A percentile compares a stretch with the other conserved stretches of the same genome.
These are phyloP conservation scores for Solanum pinnatisectum DNA, from an alignment of 257 asterid genomes.

Conservation along the genomic window DNA sequence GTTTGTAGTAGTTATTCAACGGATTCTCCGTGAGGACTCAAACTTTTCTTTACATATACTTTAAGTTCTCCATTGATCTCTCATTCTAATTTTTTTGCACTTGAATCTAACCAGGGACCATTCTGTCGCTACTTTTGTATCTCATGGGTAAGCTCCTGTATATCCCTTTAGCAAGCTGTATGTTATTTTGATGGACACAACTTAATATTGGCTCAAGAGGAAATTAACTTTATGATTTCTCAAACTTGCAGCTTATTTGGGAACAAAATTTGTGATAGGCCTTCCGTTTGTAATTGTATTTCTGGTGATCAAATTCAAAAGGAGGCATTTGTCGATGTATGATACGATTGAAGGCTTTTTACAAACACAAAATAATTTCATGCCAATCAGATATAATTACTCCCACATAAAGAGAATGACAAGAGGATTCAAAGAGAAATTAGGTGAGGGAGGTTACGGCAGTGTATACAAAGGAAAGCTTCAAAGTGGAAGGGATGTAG, in stretches of 20 bases:
- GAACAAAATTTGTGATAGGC: background rate
- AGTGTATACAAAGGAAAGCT: background rate
- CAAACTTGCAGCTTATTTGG: background rate
- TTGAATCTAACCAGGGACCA: background rate
- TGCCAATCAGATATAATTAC: background rate
- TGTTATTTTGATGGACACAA: background rate
- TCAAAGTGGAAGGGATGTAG: background rate
- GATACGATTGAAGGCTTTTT: background rate
- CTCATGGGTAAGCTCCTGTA: background rate
- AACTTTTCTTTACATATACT: background rate
- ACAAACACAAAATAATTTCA: background rate
- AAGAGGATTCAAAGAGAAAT: background rate
- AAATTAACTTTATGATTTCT: too few species aligned
- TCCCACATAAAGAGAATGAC: background rate
- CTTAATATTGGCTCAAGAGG: too few species aligned
- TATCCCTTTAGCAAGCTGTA: background rate
- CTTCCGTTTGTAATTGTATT: background rate
- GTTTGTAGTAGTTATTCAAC: too few species aligned
- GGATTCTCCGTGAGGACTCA: too few species aligned
- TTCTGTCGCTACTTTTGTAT: background rate
- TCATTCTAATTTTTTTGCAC: background rate
- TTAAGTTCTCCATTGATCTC: background rate
- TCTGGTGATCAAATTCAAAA: background rate
- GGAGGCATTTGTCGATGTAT: background rate
- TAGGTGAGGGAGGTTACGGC: background rate